phyloP scores from a whole-genome alignment of 352 stramenopile genomes.

The Phytophthora sp. region DNA sequence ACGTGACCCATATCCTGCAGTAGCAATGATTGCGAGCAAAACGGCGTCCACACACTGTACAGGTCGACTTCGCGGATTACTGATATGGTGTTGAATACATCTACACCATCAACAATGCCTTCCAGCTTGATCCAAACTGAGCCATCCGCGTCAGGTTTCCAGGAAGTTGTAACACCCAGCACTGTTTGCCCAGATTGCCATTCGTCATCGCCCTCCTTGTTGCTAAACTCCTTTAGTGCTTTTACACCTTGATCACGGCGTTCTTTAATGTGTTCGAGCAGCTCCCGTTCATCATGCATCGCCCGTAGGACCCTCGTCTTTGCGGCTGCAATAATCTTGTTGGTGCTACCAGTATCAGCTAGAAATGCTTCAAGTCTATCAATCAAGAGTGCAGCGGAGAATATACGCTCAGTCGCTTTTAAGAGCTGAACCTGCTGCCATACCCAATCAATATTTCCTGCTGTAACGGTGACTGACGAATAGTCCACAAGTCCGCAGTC shows the following conservation, averaged over 20 bases:
- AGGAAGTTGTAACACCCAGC: slow-evolving; percentile 79
- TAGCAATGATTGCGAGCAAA: slow-evolving; percentile 72
- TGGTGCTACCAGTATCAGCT: slow-evolving; percentile 20
- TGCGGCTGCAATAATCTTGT: slow-evolving; percentile 26
- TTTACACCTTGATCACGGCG: slow-evolving; percentile 48
- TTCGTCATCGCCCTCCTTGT: slow-evolving; percentile 56
- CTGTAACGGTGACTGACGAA: slow-evolving; percentile 47
- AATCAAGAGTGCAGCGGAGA: slow-evolving; percentile 69
- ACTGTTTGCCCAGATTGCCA: slow-evolving; percentile 84
- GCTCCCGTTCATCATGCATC: slow-evolving; percentile 63
- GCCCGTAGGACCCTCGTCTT: slow-evolving; percentile 35
- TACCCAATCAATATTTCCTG: slow-evolving; percentile 66
- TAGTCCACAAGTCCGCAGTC: slow-evolving; percentile 59
- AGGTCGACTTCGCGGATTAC: slow-evolving; percentile 86
- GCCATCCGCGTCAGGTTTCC: slow-evolving; percentile 74
- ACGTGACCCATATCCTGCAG: slow-evolving; percentile 58
- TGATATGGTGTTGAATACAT: slow-evolving; percentile 84
- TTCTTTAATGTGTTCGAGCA: slow-evolving; percentile 62
- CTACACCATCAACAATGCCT: slow-evolving; percentile 73
- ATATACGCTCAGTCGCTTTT: slow-evolving; percentile 73
- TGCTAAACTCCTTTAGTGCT: slow-evolving; percentile 76
- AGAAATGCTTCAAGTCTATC: slow-evolving; percentile 74
- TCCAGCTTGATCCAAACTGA: slow-evolving; percentile 87
- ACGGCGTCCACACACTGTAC: slow-evolving; percentile 76
- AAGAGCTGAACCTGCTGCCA: slow-evolving; percentile 78